Evolutionary conservation across 2,329 filamentous ascomycete species (phyloP).

Genomic region (Aspergillus udagawae): DNA sequence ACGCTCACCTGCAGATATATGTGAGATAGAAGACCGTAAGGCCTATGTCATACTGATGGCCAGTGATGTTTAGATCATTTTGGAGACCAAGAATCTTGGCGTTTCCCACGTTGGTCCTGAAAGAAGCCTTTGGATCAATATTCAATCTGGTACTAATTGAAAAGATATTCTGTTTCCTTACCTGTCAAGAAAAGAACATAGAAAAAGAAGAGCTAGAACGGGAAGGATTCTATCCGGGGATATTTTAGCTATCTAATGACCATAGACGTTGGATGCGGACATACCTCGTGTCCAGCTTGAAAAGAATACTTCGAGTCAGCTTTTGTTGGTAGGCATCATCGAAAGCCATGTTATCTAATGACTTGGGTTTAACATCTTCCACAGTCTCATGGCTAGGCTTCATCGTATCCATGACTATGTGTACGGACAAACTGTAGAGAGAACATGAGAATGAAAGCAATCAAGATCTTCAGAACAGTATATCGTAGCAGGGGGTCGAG

Average conservation of each 20-base stretch:
- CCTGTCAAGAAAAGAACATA: conserved; percentile 60
- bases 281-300: conserved; percentile 53
- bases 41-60: conserved; percentile 61
- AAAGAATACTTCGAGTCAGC: conserved; percentile 45
- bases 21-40: conserved; percentile 61
- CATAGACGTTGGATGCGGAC: not conserved
- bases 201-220: conserved; percentile 59
- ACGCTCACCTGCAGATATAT: conserved; percentile 52
- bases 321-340: conserved; percentile 17
- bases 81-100: conserved; percentile 63
- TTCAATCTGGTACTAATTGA: not conserved
- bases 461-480: not conserved
- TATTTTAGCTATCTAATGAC: not conserved
- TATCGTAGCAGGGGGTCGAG: not conserved
- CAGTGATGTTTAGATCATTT: conserved; percentile 53
- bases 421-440: not conserved
- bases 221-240: conserved; percentile 53
- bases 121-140: not conserved
- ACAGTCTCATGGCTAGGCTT: conserved; percentile 18
- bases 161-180: not conserved
- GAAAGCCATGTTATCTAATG: conserved; percentile 10
- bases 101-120: conserved; percentile 68
- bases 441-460: not conserved
- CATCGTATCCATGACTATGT: conserved; percentile 13
- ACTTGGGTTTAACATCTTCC: conserved; percentile 17